Evolutionary conservation across 257 asterid genomes (phyloP).

Genomic region (Solanum etuberosum): DNA sequence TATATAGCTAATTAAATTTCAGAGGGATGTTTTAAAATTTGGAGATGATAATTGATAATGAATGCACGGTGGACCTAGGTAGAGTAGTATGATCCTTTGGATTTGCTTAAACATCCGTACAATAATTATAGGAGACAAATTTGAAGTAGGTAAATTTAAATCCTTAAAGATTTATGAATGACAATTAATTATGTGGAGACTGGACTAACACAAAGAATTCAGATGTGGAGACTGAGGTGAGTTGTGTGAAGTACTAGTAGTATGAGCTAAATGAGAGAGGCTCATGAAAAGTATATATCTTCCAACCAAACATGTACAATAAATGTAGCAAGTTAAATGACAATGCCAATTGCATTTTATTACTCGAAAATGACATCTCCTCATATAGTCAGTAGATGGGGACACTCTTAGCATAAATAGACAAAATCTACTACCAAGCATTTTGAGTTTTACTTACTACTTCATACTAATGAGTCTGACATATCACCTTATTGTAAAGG

Average conservation of each 20-base stretch:
- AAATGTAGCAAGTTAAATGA: neutral
- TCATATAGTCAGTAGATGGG: neutral
- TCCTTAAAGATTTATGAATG: neutral
- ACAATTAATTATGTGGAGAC: neutral
- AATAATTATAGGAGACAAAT: neutral
- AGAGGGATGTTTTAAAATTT: neutral
- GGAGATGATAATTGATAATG: neutral
- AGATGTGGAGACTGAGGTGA: neutral
- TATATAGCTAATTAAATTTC: neutral
- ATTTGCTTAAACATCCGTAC: neutral
- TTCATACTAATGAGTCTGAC: neutral
- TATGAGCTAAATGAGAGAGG: neutral
- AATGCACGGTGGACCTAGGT: neutral
- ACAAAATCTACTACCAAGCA: neutral
- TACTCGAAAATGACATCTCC: neutral
- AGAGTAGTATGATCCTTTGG: neutral
- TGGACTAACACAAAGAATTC: neutral
- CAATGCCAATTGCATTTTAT: neutral
- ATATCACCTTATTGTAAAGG: neutral
- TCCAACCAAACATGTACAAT: neutral
- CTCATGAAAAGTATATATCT: neutral
- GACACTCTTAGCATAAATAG: neutral
- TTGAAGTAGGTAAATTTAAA: neutral
- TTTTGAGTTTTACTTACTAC: neutral
- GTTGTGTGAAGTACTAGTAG: neutral